Percentiles rank a stretch among this genome's conserved stretches.
Conservation (phyloP, 305 asterid species). For the Fraxinus greggii region DNA sequence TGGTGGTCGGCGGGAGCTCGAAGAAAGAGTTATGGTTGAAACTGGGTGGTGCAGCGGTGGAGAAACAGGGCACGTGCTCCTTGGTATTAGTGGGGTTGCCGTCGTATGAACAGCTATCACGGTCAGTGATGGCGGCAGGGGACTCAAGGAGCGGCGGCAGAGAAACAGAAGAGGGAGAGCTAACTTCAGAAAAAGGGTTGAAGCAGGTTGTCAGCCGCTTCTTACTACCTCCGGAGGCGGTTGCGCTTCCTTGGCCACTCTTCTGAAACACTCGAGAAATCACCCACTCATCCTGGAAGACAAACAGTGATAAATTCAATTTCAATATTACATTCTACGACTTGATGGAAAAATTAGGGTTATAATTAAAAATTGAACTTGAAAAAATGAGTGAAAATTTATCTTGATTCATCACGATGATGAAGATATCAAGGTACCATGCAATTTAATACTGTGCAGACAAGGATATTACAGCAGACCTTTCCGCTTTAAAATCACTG, state of each 20-base stretch:
- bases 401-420: slow-evolving; percentile 22
- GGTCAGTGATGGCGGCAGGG: slow-evolving; percentile 41
- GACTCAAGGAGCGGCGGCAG: slow-evolving; percentile 74
- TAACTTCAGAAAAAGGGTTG: slow-evolving; percentile 34
- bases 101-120: slow-evolving; percentile 52
- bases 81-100: slow-evolving; percentile 30
- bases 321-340: neutral
- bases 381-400: neutral
- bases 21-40: slow-evolving; percentile 49
- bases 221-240: slow-evolving; percentile 44
- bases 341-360: neutral
- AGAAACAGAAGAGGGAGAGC: slow-evolving; percentile 61
- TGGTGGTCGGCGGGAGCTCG: slow-evolving; percentile 38
- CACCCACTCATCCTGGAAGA: slow-evolving; percentile 85
- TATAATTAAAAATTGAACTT: neutral
- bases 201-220: slow-evolving; percentile 26
- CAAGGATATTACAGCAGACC: slow-evolving; percentile 8
- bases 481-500: slow-evolving; percentile 24
- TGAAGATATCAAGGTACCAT: slow-evolving; percentile 23
- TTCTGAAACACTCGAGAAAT: slow-evolving; percentile 82
- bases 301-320: neutral
- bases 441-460: slow-evolving; percentile 16
- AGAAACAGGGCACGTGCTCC: slow-evolving; percentile 99
- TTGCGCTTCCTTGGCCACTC: slow-evolving; percentile 37
- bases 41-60: slow-evolving; percentile 49